Evolutionary conservation across 352 stramenopile species (phyloP).

Genomic region (Globisporangium perplexum): DNA sequence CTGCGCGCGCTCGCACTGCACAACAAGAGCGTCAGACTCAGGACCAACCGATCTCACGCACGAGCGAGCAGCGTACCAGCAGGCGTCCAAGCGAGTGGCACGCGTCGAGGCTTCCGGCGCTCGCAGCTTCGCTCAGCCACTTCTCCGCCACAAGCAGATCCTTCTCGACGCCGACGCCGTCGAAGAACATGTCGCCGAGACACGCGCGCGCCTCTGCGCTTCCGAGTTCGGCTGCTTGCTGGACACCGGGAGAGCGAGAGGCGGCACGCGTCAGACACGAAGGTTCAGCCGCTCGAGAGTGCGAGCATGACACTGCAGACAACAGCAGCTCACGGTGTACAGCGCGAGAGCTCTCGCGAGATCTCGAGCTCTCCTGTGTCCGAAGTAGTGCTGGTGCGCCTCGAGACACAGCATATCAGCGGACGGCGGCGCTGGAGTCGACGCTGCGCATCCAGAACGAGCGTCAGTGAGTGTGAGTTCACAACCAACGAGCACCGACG

Average conservation of each 20-base stretch:
- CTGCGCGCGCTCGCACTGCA: conserved; percentile 42
- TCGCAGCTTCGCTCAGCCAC: conserved; percentile 40
- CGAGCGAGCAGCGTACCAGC: conserved; percentile 20
- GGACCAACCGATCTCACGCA: neutral
- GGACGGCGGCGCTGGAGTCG: neutral
- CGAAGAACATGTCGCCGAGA: conserved; percentile 57
- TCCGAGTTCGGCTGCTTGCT: conserved; percentile 48
- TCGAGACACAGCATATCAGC: conserved; percentile 41
- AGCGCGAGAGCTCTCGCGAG: conserved; percentile 34
- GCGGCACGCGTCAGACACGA: neutral
- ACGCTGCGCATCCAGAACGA: neutral
- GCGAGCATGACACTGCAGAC: neutral
- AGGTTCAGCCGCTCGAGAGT: neutral
- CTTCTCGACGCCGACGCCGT: conserved; percentile 36
- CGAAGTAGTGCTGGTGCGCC: conserved; percentile 62
- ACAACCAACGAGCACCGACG: no score
- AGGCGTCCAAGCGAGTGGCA: conserved; percentile 46
- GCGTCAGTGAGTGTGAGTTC: neutral
- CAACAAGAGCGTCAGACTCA: neutral
- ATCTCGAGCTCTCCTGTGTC: conserved; percentile 36
- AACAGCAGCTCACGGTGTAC: conserved; percentile 35
- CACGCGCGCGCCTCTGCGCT: conserved; percentile 45
- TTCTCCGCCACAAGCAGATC: conserved; percentile 48
- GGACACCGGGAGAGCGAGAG: neutral
- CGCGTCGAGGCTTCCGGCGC: conserved; percentile 34